These are phyloP conservation scores for Elsinoe arachidis DNA, from an alignment of 2,329 filamentous ascomycete species.

Conservation along the genomic window DNA sequence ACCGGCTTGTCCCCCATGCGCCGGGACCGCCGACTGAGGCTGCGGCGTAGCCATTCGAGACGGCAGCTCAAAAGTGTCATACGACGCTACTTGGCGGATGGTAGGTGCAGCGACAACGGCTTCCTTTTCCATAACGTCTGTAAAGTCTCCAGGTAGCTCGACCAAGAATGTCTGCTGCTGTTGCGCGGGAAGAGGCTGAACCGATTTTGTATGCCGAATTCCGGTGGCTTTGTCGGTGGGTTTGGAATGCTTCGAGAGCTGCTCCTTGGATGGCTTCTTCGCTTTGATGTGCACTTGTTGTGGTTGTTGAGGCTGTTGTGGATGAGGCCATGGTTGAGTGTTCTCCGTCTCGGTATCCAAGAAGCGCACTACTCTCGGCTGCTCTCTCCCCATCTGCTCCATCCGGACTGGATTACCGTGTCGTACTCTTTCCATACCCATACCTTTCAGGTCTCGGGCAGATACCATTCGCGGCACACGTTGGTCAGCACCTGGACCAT, in stretches of 20 bases:
- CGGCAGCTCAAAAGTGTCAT: constrained; percentile 7
- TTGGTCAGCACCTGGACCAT: not conserved
- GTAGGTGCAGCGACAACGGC: constrained; percentile 5
- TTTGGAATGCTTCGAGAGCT: not conserved
- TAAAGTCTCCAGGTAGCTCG: constrained; percentile 9
- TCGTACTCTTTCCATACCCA: constrained; percentile 11
- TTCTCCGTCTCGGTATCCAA: not conserved
- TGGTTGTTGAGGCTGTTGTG: constrained; percentile 1
- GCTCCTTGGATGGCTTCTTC: constrained; percentile 1
- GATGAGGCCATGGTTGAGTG: not conserved
- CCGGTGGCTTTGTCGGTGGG: not conserved
- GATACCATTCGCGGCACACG: not conserved
- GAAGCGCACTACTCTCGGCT: constrained; percentile 1
- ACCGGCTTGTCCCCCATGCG: not conserved
- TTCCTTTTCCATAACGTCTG: constrained; percentile 12
- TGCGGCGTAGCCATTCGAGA: not conserved
- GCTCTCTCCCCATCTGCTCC: not conserved
- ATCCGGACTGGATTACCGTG: not conserved
- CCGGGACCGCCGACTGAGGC: not conserved
- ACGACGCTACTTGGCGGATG: constrained; percentile 8
- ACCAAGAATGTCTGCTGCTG: constrained; percentile 6
- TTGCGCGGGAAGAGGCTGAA: not conserved
- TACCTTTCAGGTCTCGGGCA: not conserved
- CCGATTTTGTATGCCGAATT: not conserved
- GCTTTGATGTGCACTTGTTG: constrained; percentile 6